These are phyloP conservation scores for Triangularia setosa DNA, from an alignment of 2,329 filamentous ascomycete genomes.

Conservation along the genomic window DNA sequence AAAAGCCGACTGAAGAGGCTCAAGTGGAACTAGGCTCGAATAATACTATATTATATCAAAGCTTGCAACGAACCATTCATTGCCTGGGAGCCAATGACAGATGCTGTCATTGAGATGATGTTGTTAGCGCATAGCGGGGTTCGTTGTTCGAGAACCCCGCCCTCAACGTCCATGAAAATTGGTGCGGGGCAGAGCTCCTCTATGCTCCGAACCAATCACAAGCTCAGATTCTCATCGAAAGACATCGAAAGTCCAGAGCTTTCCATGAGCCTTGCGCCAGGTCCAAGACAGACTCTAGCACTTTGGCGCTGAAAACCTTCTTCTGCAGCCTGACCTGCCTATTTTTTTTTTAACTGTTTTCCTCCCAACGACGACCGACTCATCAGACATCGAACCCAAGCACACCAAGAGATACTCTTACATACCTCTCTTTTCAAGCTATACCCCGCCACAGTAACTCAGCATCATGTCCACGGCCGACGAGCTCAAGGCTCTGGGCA, in stretches of 20 bases:
- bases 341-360: not conserved
- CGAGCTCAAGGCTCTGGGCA: slow-evolving; percentile 94
- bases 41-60: no score
- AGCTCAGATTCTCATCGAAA: slow-evolving; percentile 25
- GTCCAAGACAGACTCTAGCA: not conserved
- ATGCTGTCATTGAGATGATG: not conserved
- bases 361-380: not conserved
- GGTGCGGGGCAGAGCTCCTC: slow-evolving; percentile 21
- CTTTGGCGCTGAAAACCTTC: slow-evolving; percentile 17
- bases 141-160: slow-evolving; percentile 4
- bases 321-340: not conserved
- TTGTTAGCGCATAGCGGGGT: slow-evolving; percentile 8
- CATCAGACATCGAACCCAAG: not conserved
- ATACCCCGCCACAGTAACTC: not conserved
- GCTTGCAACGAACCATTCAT: not conserved
- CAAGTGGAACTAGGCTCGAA: no score
- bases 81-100: not conserved
- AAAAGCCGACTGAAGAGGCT: no score
- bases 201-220: slow-evolving; percentile 20
- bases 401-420: slow-evolving; percentile 1
- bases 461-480: slow-evolving; percentile 56
- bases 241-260: slow-evolving; percentile 29
- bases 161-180: not conserved
- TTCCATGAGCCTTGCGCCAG: slow-evolving; percentile 21
- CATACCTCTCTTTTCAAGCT: not conserved